Conservation (phyloP, 2,329 filamentous ascomycete genomes). For the Aureobasidium sp. region DNA sequence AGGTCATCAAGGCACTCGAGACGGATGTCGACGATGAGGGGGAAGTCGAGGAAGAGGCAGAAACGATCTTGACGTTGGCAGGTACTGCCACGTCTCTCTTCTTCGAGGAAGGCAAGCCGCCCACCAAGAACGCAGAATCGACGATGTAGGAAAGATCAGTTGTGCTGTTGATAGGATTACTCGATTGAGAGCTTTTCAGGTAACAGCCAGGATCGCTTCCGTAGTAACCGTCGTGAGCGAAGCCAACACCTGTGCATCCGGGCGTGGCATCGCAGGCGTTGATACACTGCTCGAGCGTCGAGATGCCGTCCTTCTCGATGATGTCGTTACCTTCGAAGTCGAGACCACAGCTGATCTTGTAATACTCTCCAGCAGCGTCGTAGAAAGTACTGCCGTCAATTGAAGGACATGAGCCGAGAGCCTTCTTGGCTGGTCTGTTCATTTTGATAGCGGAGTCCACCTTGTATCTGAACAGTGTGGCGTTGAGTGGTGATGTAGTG, state of each 20-base stretch:
- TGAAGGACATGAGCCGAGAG: constrained; percentile 7
- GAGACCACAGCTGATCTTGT: constrained; percentile 2
- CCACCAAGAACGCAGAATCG: constrained; percentile 4
- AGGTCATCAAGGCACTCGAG: background rate
- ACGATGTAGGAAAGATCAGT: constrained; percentile 7
- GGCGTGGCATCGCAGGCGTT: constrained; percentile 3
- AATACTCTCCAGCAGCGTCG: background rate
- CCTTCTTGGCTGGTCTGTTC: constrained; percentile 6
- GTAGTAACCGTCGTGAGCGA: constrained; percentile 10
- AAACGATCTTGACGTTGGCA: background rate
- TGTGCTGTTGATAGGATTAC: background rate
- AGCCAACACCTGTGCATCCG: constrained; percentile 9
- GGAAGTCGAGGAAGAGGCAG: background rate
- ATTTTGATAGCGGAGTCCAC: constrained; percentile 12
- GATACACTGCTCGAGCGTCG: constrained; percentile 12
- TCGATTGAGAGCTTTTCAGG: constrained; percentile 2
- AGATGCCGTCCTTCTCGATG: constrained; percentile 3
- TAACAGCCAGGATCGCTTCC: constrained; percentile 7
- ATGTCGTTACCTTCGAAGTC: constrained; percentile 13
- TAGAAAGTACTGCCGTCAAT: constrained; percentile 9
- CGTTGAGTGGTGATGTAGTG: constrained; percentile 1
- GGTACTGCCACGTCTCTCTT: constrained; percentile 2
- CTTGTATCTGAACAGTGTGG: constrained; percentile 11
- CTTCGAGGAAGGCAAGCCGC: background rate
- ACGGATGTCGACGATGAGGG: background rate